Base-by-base conservation (phyloP, 495 filamentous ascomycete genomes). In the Xylaria curta region DNA sequence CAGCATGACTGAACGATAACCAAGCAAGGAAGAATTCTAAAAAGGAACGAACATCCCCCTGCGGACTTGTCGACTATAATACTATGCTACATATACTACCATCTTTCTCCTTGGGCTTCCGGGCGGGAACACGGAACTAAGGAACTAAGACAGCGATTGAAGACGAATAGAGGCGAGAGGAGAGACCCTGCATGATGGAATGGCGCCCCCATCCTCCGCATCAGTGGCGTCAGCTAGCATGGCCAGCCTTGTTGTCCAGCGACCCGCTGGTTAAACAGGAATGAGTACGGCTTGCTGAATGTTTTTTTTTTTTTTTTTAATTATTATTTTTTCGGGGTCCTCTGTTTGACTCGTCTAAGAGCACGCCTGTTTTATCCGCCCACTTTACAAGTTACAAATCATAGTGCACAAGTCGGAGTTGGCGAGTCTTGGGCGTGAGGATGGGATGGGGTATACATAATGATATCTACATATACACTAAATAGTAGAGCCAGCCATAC, bases 181-280 rank as follows among this genome's bases (percentile, higher is more conserved):
- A 79, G 72, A 79, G 81, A 78, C 81, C 81, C 81, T 82, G 81
- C 81, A 82, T 82, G 76, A 78, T 70, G 76, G 69, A 78, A 78
- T 78, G 71, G 53, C 74, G 74, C 73, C 70, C 72, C 72, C 72
- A 76, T 75, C 74, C 71, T 76, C 76, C 74, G 70, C 82, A 82
- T 82, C 81, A 79, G 81, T 83, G 82, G 82, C 82, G 81, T 80
- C 71, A 80, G 75, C 76, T 83, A 80, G 58, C 58, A 38, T 42
- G 33, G 40, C 59, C 62, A 71, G 69, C 69, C 69, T 71, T 66
- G 63, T 17, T 66, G 51, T 66, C 66, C 10, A 59, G 53, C n/a
- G 66, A 68, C 66, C 66, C 66, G 66, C 66, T 59, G 53, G 66
- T 4, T 59, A 68, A 68, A 68, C 36, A 42, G n/a, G 46, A 68